Percentiles rank a stretch among this genome's conserved stretches.
Evolutionary conservation across 345 rosid species (phyloP).

Genomic region (Gossypium raimondii): DNA sequence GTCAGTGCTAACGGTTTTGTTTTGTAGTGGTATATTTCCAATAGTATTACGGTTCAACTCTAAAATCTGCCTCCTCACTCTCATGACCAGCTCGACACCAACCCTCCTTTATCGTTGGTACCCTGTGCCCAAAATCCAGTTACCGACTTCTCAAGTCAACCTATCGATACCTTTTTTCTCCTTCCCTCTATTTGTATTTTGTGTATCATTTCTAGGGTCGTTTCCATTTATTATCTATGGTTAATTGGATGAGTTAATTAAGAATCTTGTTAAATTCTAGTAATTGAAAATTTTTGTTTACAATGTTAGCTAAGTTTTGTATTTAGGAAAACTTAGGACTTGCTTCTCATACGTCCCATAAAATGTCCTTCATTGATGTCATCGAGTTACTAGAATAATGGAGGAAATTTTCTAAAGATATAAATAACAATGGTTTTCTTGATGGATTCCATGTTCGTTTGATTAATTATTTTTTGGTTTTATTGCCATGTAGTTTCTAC

Average conservation of each 20-base stretch:
- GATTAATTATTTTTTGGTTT: not conserved
- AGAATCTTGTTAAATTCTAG: not conserved
- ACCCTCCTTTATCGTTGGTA: not conserved
- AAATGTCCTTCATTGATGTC: no score
- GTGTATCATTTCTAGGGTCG: no score
- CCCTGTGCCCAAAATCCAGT: not conserved
- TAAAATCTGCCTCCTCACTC: conserved; percentile 32
- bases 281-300: not conserved
- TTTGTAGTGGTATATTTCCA: no score
- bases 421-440: not conserved
- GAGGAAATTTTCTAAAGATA: no score
- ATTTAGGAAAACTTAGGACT: no score
- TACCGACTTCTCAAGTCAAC: not conserved
- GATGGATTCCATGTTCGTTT: not conserved
- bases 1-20: no score
- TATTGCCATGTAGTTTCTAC: conserved; percentile 37
- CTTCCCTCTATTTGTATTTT: no score
- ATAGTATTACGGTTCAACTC: conserved; percentile 47
- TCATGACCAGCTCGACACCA: not conserved
- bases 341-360: no score
- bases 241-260: no score
- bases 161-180: not conserved
- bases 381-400: no score
- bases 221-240: no score
- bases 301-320: no score